Conservation (phyloP, 2,329 filamentous ascomycete species). For the Massarina eburnea region DNA sequence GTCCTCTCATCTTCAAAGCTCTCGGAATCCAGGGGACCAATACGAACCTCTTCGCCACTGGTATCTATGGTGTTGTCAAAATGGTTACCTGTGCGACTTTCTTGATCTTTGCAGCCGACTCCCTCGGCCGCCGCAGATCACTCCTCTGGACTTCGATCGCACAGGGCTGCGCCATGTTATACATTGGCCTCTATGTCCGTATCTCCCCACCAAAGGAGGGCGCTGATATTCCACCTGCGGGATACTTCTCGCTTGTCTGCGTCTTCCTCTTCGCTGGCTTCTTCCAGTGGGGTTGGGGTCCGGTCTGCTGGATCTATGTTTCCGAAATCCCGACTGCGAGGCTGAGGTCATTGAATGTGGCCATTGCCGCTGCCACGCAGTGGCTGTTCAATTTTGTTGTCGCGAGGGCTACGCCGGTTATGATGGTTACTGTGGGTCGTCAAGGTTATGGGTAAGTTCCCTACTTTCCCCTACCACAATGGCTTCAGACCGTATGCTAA, state of each 20-base stretch:
- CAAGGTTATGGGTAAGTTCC: conserved; percentile 51
- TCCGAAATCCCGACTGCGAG: conserved; percentile 70
- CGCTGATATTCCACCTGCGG: conserved; percentile 61
- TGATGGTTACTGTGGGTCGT: conserved; percentile 60
- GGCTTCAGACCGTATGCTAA: background rate
- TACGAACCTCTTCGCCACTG: conserved; percentile 69
- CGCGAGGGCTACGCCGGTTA: conserved; percentile 66
- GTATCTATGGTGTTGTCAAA: conserved; percentile 73
- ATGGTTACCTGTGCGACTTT: conserved; percentile 65
- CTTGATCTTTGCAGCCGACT: conserved; percentile 68
- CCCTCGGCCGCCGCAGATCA: conserved; percentile 64
- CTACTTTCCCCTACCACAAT: background rate
- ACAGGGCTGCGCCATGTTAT: conserved; percentile 65
- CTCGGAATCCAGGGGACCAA: conserved; percentile 62
- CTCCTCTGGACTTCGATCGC: conserved; percentile 67
- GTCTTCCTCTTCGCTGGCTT: conserved; percentile 72
- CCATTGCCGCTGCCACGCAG: conserved; percentile 68
- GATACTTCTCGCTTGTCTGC: conserved; percentile 69
- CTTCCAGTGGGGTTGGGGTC: conserved; percentile 66
- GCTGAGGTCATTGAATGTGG: conserved; percentile 67
- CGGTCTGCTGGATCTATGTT: conserved; percentile 72
- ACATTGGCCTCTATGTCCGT: conserved; percentile 71
- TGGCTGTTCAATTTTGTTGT: conserved; percentile 77
- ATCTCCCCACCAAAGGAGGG: conserved; percentile 60
- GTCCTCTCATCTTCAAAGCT: conserved; percentile 68